These are phyloP conservation scores for Pisolithus microcarpus DNA, from an alignment of 768 basidiomycete species.

Conservation along the genomic window DNA sequence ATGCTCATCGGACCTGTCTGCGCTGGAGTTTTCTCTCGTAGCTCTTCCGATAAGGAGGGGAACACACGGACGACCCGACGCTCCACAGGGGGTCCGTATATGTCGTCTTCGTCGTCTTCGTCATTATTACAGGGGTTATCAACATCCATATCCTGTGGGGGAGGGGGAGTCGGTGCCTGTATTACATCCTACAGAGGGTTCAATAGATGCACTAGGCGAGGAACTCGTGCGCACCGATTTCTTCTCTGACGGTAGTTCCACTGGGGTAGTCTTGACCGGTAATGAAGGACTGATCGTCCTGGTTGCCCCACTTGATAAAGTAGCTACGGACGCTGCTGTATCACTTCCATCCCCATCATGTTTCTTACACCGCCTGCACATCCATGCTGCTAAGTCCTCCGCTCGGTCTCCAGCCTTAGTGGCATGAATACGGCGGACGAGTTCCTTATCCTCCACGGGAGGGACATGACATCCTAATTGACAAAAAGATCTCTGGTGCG, in stretches of 20 bases:
- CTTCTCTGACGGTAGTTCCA: background rate
- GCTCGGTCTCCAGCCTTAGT: constrained; percentile 17
- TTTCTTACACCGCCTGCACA: constrained; percentile 27
- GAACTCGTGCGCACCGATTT: background rate
- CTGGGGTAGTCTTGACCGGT: background rate
- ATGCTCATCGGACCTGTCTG: background rate
- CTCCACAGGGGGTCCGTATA: constrained; percentile 23
- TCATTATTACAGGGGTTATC: background rate
- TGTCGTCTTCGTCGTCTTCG: constrained; percentile 19
- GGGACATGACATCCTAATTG: constrained; percentile 28
- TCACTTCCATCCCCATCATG: background rate
- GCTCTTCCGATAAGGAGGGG: constrained; percentile 19
- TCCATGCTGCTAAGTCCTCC: constrained; percentile 21
- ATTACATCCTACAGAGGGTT: background rate
- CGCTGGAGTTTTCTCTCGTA: constrained; percentile 12
- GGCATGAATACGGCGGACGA: constrained; percentile 19
- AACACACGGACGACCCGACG: constrained; percentile 21
- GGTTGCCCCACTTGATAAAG: background rate
- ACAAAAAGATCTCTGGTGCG: background rate
- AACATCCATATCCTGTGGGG: background rate
- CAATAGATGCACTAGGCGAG: too few species aligned
- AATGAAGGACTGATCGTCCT: background rate
- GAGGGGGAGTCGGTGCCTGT: background rate
- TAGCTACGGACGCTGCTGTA: background rate
- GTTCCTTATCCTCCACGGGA: constrained; percentile 19